Base-by-base conservation (phyloP, 2,329 filamentous ascomycete species). In the Epichloe bromicola region DNA sequence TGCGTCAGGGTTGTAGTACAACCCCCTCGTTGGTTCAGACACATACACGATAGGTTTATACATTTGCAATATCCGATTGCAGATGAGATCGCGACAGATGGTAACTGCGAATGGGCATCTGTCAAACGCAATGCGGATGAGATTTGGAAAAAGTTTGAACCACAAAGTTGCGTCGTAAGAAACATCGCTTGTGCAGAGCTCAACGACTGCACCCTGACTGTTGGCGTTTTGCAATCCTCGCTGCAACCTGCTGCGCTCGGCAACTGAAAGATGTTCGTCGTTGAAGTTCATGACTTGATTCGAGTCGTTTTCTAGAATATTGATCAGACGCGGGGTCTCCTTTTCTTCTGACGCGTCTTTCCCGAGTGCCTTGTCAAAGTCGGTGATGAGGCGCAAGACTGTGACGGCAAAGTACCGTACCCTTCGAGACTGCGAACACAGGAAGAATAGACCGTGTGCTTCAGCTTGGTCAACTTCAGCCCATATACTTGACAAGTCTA, bases 101-200 rank as follows among this genome's bases (percentile, higher is more conserved):
- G 88, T 90, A 36, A 97, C 87, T 2, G 91, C 89, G 60, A 95
- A 90, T 0, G 88, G 87, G 60, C 91, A 98, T 53, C 85, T 85
- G 57, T 96, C 88, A 61, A 88, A 94, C 53, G 89, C 88, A 57
- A 95, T 85, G 11, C 88, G 82, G 51, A 98, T 86, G 34, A 98
- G 76, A 61, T 96, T 97, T 3, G 93, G 94, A 61, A 98, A 98
- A 17, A 97, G 85, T 63, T 97, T 98, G 70, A 93, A 94, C 93
- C 93, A 98, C 12, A 98, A 71, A 0, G 90, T 95, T 3, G 88
- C 85, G 63, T 98, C 93, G 61, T 97, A 96, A 1, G 89, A 88
- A 26, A 93, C 82, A 59, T 97, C 93, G 67, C 93, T 97, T 58
- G 88, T 91, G 67, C 93, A 97, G 23, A 98, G 78, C 63, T 97